These are phyloP conservation scores for Moniliophthora roreri DNA, from an alignment of 1,284 basidiomycete genomes.

Conservation along the genomic window DNA sequence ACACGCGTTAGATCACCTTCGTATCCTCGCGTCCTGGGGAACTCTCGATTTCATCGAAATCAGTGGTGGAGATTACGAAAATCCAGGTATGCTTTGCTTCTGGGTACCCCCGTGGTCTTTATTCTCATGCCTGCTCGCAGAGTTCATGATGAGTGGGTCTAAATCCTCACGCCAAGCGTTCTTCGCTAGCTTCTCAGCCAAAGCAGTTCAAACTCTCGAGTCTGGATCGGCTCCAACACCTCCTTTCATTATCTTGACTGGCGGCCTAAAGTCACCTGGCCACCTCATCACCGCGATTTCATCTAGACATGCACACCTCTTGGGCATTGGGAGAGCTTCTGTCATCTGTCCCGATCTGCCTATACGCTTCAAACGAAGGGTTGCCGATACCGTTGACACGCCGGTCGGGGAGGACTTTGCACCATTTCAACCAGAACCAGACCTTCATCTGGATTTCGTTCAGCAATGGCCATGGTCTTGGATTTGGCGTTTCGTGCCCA, in stretches of 20 bases:
- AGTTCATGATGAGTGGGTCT: slow-evolving; percentile 36
- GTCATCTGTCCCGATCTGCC: slow-evolving; percentile 68
- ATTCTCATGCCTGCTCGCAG: too few relatives aligned
- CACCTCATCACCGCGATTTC: slow-evolving; percentile 57
- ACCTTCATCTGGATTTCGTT: slow-evolving; percentile 24
- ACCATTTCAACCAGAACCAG: slow-evolving; percentile 41
- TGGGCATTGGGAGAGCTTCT: slow-evolving; percentile 77
- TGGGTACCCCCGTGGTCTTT: too few relatives aligned
- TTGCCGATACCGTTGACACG: slow-evolving; percentile 17
- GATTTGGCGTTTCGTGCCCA: slow-evolving; percentile 31
- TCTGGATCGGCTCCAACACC: slow-evolving; percentile 25
- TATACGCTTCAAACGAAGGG: slow-evolving; percentile 26
- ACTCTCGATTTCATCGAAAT: slow-evolving; percentile 83
- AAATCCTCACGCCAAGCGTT: slow-evolving; percentile 53
- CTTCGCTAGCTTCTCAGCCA: slow-evolving; percentile 59
- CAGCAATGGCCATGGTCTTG: slow-evolving; percentile 22
- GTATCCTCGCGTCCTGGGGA: slow-evolving; percentile 61
- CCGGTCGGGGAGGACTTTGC: slow-evolving; percentile 19
- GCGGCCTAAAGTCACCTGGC: slow-evolving; percentile 68
- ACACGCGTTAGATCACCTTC: slow-evolving; percentile 67
- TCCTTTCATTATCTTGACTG: slow-evolving; percentile 78
- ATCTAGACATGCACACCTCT: slow-evolving; percentile 62
- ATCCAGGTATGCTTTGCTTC: slow-evolving; percentile 70
- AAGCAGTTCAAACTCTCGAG: slow-evolving; percentile 44
- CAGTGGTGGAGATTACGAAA: slow-evolving; percentile 86